Conservation (phyloP, 2,329 filamentous ascomycete species). For the Pseudocercospora crystallina region DNA sequence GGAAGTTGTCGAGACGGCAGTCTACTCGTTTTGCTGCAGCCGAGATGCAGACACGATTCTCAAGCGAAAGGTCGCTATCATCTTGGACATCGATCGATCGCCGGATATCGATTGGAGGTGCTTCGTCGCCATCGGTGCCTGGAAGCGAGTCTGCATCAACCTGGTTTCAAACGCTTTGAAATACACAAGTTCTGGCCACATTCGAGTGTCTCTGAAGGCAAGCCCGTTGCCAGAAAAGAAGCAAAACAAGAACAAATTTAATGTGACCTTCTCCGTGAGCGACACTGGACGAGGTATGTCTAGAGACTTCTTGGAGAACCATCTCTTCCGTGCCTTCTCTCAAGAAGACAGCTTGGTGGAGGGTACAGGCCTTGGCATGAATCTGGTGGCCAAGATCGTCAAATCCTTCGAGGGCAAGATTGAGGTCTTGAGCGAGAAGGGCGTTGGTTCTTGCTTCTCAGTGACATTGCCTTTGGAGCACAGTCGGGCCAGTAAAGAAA, state of each 20-base stretch:
- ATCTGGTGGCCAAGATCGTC: conserved; percentile 61
- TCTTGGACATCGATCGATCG: conserved; percentile 45
- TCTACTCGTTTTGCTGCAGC: conserved; percentile 31
- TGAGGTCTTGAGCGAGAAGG: conserved; percentile 31
- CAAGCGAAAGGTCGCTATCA: conserved; percentile 44
- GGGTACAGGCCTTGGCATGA: conserved; percentile 66
- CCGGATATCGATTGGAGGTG: conserved; percentile 43
- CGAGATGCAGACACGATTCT: conserved; percentile 23
- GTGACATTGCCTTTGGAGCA: conserved; percentile 24
- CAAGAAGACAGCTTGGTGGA: conserved; percentile 63
- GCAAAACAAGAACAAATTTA: conserved; percentile 22
- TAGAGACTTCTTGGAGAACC: conserved; percentile 60
- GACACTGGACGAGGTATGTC: conserved; percentile 69
- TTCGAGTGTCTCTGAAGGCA: conserved; percentile 35
- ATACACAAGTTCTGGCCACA: conserved; percentile 45
- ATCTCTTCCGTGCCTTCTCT: conserved; percentile 63
- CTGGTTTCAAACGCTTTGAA: conserved; percentile 52
- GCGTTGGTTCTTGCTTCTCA: conserved; percentile 21
- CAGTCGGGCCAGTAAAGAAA: conserved; percentile 13
- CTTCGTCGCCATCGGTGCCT: conserved; percentile 45
- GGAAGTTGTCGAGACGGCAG: conserved; percentile 57
- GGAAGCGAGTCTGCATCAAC: conserved; percentile 49
- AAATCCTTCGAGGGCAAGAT: conserved; percentile 61
- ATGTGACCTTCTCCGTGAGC: conserved; percentile 42
- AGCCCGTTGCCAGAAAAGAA: conserved; percentile 21